Conservation (phyloP, 23 red algal species). For the Agarophyton chilense region DNA sequence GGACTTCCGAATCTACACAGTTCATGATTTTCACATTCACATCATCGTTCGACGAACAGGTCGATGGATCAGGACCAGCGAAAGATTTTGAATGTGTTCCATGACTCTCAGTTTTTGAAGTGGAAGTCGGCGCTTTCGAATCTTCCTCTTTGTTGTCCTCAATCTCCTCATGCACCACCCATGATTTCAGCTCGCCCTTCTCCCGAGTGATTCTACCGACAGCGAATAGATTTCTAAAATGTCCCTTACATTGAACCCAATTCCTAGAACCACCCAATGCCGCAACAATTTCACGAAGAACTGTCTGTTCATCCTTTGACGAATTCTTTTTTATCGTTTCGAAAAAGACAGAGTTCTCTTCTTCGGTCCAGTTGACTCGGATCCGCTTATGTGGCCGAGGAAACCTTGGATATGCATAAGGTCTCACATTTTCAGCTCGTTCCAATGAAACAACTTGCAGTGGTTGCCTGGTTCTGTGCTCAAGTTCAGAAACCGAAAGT, state of each 20-base stretch:
- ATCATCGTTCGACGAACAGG: neutral
- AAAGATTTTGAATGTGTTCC: neutral
- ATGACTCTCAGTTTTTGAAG: neutral
- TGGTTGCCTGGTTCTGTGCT: neutral
- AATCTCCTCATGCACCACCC: constrained; percentile 18
- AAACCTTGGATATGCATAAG: neutral
- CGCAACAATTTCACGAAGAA: constrained; percentile 22
- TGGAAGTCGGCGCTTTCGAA: neutral
- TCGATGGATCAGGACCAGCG: neutral
- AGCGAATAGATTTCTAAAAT: constrained; percentile 52
- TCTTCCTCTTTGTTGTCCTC: neutral
- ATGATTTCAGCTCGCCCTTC: neutral
- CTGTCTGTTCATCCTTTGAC: constrained; percentile 17
- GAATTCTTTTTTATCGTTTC: constrained; percentile 33
- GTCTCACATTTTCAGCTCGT: neutral
- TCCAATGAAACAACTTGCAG: neutral
- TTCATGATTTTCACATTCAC: too few species aligned
- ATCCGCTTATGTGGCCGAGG: constrained; percentile 21
- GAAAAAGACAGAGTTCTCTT: constrained; percentile 47
- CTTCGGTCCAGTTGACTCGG: constrained; percentile 49
- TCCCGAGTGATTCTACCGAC: constrained; percentile 32
- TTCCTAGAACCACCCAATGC: constrained; percentile 21
- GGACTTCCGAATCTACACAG: neutral
- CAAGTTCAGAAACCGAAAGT: neutral
- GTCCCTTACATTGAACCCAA: constrained; percentile 66